Base-by-base conservation (phyloP, 768 basidiomycete genomes). In the Mycena olivaceomarginata region DNA sequence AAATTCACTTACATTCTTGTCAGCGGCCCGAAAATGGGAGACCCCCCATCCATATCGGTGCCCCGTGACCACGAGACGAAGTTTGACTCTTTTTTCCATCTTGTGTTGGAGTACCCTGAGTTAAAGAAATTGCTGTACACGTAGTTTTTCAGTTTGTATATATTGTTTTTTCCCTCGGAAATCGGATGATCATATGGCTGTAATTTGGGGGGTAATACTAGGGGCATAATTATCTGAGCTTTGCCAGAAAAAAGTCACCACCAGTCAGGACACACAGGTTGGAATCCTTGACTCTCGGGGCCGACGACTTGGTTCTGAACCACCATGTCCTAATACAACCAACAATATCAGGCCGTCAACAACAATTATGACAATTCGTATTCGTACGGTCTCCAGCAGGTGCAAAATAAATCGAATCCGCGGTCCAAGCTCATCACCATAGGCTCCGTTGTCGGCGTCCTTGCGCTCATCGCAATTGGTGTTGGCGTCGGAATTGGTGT, bases 401-500 rank as follows among this genome's bases (percentile, higher is more conserved):
- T 9, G 22, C 56, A 31, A 25, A 57, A 57, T 22, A 18, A 9
- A 13, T 25, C 25, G 25, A 31, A 57, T 25, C 56, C 13, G 22
- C 56, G 20, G 22, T 43, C 43, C n/a, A 64, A 64, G 22, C 4
- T 43, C 41, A 64, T 64, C 10, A 88, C 93, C 75, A 85, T 92
- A 69, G 91, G 89, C 25, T 86, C 89, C 11, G 69, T 89, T 22
- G 40, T 57, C 25, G 74, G 60, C 25, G n/a, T 75, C 5, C 18
- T 57, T 7, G 51, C 37, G 2, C 67, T 69, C 62, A 69, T 75
- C 16, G 74, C 41, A 9, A 63, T 75, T 18, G 67, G 74, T 39
- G 74, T 75, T 45, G 88, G 87, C 37, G 89, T 93, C 25, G 96
- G 95, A 31, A 92, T 97, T 48, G 84, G 89, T 7, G 89, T 96